Evolutionary conservation across 2,329 filamentous ascomycete genomes (phyloP).

Genomic region (Aspergillus tanneri): DNA sequence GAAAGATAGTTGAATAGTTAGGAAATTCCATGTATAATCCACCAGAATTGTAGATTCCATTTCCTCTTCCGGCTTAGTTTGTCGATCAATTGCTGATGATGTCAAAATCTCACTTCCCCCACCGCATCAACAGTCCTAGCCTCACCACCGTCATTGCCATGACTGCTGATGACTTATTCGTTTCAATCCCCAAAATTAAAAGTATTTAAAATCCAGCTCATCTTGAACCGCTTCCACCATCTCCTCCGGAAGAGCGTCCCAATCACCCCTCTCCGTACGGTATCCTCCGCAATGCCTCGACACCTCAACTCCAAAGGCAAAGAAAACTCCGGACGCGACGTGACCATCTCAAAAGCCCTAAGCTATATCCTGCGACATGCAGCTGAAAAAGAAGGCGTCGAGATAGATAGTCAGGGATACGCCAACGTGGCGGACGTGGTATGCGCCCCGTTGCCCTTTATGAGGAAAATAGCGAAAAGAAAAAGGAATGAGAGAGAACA

Average conservation of each 20-base stretch:
- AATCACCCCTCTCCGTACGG: too few species aligned
- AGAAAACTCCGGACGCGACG: constrained; percentile 29
- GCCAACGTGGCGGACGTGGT: constrained; percentile 60
- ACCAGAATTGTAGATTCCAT: not conserved
- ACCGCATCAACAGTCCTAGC: not conserved
- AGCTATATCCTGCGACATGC: constrained; percentile 59
- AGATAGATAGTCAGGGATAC: constrained; percentile 60
- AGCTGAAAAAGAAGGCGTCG: constrained; percentile 59
- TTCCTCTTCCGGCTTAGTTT: not conserved
- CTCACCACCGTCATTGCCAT: not conserved
- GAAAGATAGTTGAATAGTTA: too few species aligned
- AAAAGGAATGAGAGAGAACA: not conserved
- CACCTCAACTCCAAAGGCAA: constrained; percentile 6
- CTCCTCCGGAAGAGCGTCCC: not conserved
- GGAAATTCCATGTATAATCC: too few species aligned
- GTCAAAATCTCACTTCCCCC: not conserved
- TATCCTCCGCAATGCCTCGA: constrained; percentile 8
- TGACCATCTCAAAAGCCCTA: constrained; percentile 43
- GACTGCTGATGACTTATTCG: not conserved
- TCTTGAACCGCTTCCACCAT: not conserved
- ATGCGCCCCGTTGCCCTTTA: constrained; percentile 24
- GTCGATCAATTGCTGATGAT: constrained; percentile 6
- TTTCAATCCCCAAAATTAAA: not conserved
- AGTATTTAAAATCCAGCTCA: not conserved
- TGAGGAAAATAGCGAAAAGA: too few species aligned